Percentiles rank a stretch among this genome's conserved stretches.
These are phyloP conservation scores for Dothideomycetes sp. DNA, from an alignment of 2,329 filamentous ascomycete species.

Conservation along the genomic window DNA sequence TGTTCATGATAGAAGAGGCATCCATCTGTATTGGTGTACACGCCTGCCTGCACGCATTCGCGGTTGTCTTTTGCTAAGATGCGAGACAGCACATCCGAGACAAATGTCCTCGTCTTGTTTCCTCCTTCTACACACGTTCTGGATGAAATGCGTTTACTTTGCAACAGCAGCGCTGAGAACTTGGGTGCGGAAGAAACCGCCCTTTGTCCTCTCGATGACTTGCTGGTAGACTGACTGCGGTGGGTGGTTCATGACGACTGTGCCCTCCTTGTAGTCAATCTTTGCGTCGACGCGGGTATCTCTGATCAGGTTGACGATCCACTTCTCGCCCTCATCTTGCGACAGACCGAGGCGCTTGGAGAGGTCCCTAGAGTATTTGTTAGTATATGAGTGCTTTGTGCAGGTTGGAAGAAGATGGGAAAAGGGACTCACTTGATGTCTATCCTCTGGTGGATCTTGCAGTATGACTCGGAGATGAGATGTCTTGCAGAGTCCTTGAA, in stretches of 20 bases:
- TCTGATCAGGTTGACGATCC: constrained; percentile 98
- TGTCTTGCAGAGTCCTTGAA: constrained; percentile 94
- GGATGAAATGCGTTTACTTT: too few relatives aligned
- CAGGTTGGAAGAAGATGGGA: background rate
- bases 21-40: background rate
- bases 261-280: constrained; percentile 98
- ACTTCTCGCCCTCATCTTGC: constrained; percentile 96
- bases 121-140: too few relatives aligned
- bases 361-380: constrained; percentile 50
- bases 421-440: constrained; percentile 64
- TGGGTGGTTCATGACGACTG: constrained; percentile 98
- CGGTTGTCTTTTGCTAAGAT: background rate
- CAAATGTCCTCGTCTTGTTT: too few relatives aligned
- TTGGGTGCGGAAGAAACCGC: constrained; percentile 95
- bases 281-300: constrained; percentile 97
- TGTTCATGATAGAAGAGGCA: background rate
- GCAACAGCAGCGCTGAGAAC: constrained; percentile 59
- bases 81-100: too few relatives aligned
- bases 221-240: constrained; percentile 98
- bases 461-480: constrained; percentile 97
- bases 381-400: constrained; percentile 1
- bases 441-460: constrained; percentile 98
- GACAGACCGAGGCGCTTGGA: constrained; percentile 83
- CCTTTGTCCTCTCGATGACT: constrained; percentile 98
- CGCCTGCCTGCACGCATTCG: background rate